Base-by-base conservation (phyloP, 306 rosid genomes). In the Amphicarpaea edgeworthii region DNA sequence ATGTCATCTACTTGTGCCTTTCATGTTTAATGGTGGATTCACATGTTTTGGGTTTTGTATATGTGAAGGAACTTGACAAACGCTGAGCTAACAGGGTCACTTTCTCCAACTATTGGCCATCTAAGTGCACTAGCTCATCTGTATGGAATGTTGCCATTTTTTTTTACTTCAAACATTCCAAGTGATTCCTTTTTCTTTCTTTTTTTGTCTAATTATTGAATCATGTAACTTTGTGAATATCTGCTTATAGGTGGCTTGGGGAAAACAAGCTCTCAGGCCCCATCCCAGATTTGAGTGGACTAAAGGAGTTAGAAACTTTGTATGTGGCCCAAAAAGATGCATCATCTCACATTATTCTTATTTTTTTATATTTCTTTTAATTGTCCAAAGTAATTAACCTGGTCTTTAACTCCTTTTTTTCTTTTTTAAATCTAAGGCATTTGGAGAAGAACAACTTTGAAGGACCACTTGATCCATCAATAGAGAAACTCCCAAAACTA, bases 381-480 rank as follows among this genome's bases (percentile, higher is more conserved):
- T 51, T 66, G 70, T 40, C 7, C 63, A 14, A 5, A 20, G 10
- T 47, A 49, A 45, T 3, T 43, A n/a, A 74, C 69, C 3, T 49
- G 30, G 73, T 73, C 21, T 46, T 45, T 61, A 66, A 59, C 68
- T 72, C 51, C 34, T 0, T 34, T 26, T 42, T 30, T 55, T 4
- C 23, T n/a, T 73, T 40, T 12, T 76, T 54, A 6, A 20, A 65
- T 83, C 34, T 0, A 80, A 94, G 98, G 87, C 93, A 90, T 88
- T 88, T 94, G 89, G 95, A 94, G 79, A 77, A 81, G 28, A 94
- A 94, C 84, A 84, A 86, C 55, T 78, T 94, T 42, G 88, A 87
- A 79, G 98, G 97, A 61, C 1, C 83, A 70, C 60, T 90, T 81
- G 93, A 95, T 70, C 41, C 78, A 30, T 87, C 97, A 24, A 63